phyloP scores from a whole-genome alignment of 73 alveolate genomes.

The Paraurostyla sp. region DNA sequence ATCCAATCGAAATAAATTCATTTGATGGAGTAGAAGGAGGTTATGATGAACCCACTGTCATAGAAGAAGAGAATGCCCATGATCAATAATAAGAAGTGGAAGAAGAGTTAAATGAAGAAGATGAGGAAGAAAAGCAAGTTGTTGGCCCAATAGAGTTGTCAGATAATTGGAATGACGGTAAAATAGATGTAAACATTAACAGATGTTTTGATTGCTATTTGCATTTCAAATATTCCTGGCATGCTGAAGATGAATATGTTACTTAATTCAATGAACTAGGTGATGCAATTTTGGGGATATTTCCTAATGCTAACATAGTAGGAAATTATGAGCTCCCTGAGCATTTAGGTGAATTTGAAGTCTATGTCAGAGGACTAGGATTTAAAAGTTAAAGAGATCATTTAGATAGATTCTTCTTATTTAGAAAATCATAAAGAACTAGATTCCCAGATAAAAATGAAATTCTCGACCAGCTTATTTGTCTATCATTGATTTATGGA shows the following conservation, averaged over 20 bases:
- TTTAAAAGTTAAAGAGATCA: conserved; percentile 83
- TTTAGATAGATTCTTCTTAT: conserved; percentile 93
- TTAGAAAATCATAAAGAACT: conserved; percentile 85
- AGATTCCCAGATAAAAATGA: conserved; percentile 86
- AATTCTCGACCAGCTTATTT: conserved; percentile 84
- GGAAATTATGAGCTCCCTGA: conserved; percentile 96
- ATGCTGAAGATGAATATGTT: conserved; percentile 94
- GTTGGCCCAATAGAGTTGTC: conserved; percentile 29
- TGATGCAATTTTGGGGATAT: conserved; percentile 85
- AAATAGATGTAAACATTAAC: conserved; percentile 92
- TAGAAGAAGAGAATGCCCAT: background rate
- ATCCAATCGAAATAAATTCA: conserved; percentile 5
- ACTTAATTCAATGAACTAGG: conserved; percentile 92
- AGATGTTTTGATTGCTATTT: conserved; percentile 94
- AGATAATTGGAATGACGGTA: conserved; percentile 85
- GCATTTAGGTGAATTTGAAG: conserved; percentile 94
- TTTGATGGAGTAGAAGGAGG: conserved; percentile 31
- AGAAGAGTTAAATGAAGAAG: conserved; percentile 54
- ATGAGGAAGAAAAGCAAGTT: conserved; percentile 39
- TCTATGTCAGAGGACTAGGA: conserved; percentile 97
- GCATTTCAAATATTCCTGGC: conserved; percentile 96
- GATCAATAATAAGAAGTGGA: conserved; percentile 5
- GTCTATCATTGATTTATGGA: conserved; percentile 92
- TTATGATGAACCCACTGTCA: conserved; percentile 21
- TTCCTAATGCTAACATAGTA: conserved; percentile 91